A percentile compares a stretch with the other conserved stretches of the same genome.
These are phyloP conservation scores for Talaromyces funiculosus DNA, from an alignment of 2,329 filamentous ascomycete species.

Conservation along the genomic window DNA sequence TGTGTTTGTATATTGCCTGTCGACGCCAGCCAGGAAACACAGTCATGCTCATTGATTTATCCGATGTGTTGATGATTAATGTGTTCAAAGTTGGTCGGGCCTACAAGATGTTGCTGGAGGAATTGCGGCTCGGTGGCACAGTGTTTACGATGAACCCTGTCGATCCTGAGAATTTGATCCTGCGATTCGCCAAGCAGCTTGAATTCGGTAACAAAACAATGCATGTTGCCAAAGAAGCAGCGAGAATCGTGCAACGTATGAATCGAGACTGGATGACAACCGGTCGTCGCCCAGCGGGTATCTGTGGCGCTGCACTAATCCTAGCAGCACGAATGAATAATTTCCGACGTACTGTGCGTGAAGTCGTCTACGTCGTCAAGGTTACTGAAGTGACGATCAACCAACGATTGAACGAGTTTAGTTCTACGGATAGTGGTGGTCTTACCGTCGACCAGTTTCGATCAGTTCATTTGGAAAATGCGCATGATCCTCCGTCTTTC, in stretches of 20 bases:
- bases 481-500: conserved; percentile 78
- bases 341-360: conserved; percentile 82
- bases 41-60: conserved; percentile 91
- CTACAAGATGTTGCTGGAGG: conserved; percentile 74
- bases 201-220: conserved; percentile 80
- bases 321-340: conserved; percentile 98
- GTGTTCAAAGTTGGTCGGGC: conserved; percentile 88
- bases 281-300: conserved; percentile 84
- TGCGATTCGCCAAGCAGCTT: conserved; percentile 82
- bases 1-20: conserved; percentile 84
- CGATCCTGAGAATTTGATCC: conserved; percentile 83
- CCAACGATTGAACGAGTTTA: conserved; percentile 87
- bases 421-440: conserved; percentile 73
- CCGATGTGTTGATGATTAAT: conserved; percentile 76
- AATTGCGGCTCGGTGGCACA: conserved; percentile 47
- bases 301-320: conserved; percentile 89
- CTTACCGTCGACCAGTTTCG: conserved; percentile 83
- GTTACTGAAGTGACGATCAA: conserved; percentile 91
- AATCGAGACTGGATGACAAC: conserved; percentile 96
- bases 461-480: conserved; percentile 52
- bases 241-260: conserved; percentile 86
- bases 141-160: conserved; percentile 69
- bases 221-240: conserved; percentile 81
- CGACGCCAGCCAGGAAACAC: conserved; percentile 72
- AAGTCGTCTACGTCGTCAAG: conserved; percentile 97